Base-by-base conservation (phyloP, 176 grass and related monocot species). In the Oryza glaberrima region DNA sequence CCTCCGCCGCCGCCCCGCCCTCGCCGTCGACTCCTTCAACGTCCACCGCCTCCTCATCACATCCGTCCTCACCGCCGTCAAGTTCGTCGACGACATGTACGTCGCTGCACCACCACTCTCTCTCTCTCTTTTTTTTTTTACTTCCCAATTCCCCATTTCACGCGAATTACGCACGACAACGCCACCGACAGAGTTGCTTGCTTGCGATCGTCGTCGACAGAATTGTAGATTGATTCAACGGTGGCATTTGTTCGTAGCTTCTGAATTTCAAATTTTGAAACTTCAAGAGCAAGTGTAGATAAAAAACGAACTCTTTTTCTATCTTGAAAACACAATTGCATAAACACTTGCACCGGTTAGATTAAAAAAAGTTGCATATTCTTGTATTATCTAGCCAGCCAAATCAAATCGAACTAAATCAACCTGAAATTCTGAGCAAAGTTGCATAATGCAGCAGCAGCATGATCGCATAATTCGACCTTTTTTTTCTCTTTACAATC, bases 1-100 rank as follows among this genome's bases (percentile, higher is more conserved):
- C 88, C 78, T 92, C 43, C 88, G 81, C 49, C 90, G 86, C 81
- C 93, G 92, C 22, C 91, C 91, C 2, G 66, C 83, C 17, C 88
- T 99, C 88, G 70, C 86, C 78, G 82, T 99, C 78, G 91, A 99
- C 82, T 99, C 96, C 63, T 92, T 99, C 86, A 99, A 99, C 83
- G 93, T 99, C 86, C 96, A 99, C 88, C 96, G 96, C 25, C 84
- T 99, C 65, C 85, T 96, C 75, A 99, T 99, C 83, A 99, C 96
- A 26, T 91, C 90, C 83, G 91, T 99, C 78, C 91, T 99, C 82
- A 84, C 93, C 72, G 93, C 96, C 85, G 91, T 99, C 90, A 99
- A 99, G 83, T 99, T 99, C 89, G 79, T 99, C 84, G 96, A 99
- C 70, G 96, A 99, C 88, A 94, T 99, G 96, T 99, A 84, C 75